Evolutionary conservation across 208 protist species (phyloP).

Genomic region (Trypanosoma platydactyli): DNA sequence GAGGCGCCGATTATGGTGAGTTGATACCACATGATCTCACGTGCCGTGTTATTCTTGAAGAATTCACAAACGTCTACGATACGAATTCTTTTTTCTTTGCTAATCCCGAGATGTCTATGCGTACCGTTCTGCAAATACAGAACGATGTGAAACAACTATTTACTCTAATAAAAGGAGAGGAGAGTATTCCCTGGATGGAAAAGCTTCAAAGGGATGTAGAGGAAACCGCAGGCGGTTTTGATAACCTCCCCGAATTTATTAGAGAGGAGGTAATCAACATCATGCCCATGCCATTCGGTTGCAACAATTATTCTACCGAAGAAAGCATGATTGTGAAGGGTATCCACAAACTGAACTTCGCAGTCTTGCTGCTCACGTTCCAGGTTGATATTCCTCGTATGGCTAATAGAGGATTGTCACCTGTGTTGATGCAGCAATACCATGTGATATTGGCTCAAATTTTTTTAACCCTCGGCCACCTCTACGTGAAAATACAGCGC

Average conservation of each 20-base stretch:
- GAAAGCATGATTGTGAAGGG: conserved; percentile 42
- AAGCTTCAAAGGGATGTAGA: no score
- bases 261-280: background rate
- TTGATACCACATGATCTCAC: conserved; percentile 1
- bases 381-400: conserved; percentile 32
- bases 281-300: background rate
- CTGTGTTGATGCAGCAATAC: background rate
- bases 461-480: conserved; percentile 6
- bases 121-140: background rate
- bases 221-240: background rate
- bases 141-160: conserved; percentile 1
- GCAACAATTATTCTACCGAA: background rate
- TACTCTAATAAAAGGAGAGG: background rate
- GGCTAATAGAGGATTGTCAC: conserved; percentile 6
- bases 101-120: conserved; percentile 7
- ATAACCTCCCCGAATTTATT: no score
- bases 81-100: conserved; percentile 24
- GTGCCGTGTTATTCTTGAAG: conserved; percentile 8
- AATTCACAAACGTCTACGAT: conserved; percentile 20
- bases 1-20: background rate
- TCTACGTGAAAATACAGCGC: conserved; percentile 5
- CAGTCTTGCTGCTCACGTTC: conserved; percentile 44
- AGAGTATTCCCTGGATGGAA: background rate
- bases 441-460: background rate
- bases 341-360: conserved; percentile 45